Evolutionary conservation across 805 yeast genomes (phyloP).

Genomic region (Suhomyces sp.): DNA sequence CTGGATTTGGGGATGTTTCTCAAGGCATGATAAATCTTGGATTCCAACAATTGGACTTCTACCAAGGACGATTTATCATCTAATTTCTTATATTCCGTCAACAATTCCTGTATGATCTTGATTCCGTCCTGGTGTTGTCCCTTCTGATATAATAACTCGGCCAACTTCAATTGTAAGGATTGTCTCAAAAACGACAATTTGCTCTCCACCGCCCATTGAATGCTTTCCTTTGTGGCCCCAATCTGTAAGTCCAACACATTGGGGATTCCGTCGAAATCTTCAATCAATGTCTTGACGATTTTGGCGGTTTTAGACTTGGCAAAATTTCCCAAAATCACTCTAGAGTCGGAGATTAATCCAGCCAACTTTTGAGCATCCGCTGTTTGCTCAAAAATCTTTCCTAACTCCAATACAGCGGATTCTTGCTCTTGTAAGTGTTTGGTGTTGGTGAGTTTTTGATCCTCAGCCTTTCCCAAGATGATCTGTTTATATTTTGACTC

Average conservation of each 20-base stretch:
- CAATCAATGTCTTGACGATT: conserved; percentile 78
- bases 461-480: conserved; percentile 25
- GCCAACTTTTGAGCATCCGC: conserved; percentile 52
- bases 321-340: conserved; percentile 68
- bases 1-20: conserved; percentile 88
- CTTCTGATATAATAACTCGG: conserved; percentile 70
- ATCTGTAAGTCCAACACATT: conserved; percentile 69
- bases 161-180: conserved; percentile 78
- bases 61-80: conserved; percentile 95
- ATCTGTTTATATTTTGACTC: conserved; percentile 58
- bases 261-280: conserved; percentile 65
- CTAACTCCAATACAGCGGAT: conserved; percentile 70
- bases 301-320: conserved; percentile 96
- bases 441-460: conserved; percentile 18
- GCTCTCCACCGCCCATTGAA: conserved; percentile 82
- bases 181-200: conserved; percentile 89
- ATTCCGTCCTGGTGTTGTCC: conserved; percentile 68
- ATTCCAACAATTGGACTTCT: conserved; percentile 90
- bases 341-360: conserved; percentile 63
- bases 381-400: conserved; percentile 59
- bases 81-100: conserved; percentile 84
- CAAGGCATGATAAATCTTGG: conserved; percentile 85
- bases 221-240: conserved; percentile 69
- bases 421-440: conserved; percentile 51
- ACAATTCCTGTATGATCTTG: conserved; percentile 64